A percentile compares a stretch with the other conserved stretches of the same genome.
Evolutionary conservation across 768 basidiomycete species (phyloP).

Genomic region (Fomitopsis serialis): DNA sequence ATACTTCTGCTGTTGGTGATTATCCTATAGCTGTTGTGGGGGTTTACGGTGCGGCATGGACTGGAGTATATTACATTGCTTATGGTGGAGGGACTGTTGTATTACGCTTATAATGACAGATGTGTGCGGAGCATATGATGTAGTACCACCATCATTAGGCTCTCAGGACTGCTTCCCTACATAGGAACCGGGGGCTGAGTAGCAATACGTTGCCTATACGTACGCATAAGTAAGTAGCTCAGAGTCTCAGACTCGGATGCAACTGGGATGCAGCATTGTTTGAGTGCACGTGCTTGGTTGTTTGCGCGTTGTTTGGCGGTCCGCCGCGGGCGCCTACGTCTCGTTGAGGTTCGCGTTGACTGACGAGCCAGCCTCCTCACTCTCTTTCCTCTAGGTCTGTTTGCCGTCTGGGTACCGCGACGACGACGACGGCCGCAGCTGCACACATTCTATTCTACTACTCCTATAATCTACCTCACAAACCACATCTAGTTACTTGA

Average conservation of each 20-base stretch:
- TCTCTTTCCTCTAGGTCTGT: background rate
- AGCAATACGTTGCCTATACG: no score
- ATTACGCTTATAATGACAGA: background rate
- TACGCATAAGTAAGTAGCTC: no score
- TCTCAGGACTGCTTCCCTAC: no score
- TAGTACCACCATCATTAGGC: no score
- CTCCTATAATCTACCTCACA: background rate
- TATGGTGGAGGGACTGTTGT: background rate
- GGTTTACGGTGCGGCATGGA: background rate
- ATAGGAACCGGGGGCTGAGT: no score
- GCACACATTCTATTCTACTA: conserved; percentile 1
- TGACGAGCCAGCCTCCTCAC: background rate
- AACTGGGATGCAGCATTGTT: no score
- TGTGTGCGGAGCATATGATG: no score
- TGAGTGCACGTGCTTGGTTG: conserved; percentile 1
- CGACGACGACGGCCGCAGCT: conserved; percentile 1
- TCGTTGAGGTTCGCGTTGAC: conserved; percentile 7
- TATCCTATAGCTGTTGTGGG: conserved; percentile 44
- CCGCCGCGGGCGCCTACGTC: conserved; percentile 3
- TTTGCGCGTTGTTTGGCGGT: conserved; percentile 18
- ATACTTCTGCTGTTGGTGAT: conserved; percentile 78
- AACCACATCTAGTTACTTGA: conserved; percentile 1
- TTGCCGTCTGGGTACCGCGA: background rate
- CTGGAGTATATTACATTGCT: background rate
- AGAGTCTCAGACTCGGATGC: no score